Base-by-base conservation (phyloP, 495 filamentous ascomycete genomes). In the Barbatosphaeria neglecta region DNA sequence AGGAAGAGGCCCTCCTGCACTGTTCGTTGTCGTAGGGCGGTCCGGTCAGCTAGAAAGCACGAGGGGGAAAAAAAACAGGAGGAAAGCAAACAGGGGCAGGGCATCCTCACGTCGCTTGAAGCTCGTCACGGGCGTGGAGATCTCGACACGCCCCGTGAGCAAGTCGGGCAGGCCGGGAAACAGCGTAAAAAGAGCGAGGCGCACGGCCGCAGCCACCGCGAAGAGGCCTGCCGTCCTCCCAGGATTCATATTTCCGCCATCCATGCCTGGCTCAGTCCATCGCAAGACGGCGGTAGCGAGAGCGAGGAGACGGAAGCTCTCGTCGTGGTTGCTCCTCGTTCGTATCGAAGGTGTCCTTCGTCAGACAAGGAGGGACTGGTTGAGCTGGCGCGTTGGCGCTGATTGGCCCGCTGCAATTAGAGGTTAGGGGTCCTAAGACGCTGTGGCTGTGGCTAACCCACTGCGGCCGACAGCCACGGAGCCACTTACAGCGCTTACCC, bases 1-100 rank as follows among this genome's bases (percentile, higher is more conserved):
- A 98, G 80, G 58, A 94, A 97, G 40, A 98, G 71, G 23, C 92
- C 92, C 69, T 98, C 92, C 67, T 96, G 89, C 43, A 98, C 88
- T 95, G 45, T 22, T 13, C 15, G 19, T 6, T 6, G 41, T 22
- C 45, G 15, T 22, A 6, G 3, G 10, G 10, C 28, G 38, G 38
- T 38, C 17, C 37, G 8, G 24, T 28, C 17, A 37, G 48, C 46
- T 40, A 49, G 42, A 39, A 22, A 28, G 41, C n/a, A 46, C 15
- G 19, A 3, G 44, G 11, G 41, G 19, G 16, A 13, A 16, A 28
- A 11, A 33, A 22, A 15, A 27, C 19, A 43, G 9, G 18, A 6
- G 46, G 2, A 18, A 22, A 42, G 5, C 47, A 24, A 25, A 23
- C 24, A 44, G 31, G 0, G 9, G 13, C 13, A 10, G 37, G 25